Evolutionary conservation across 805 yeast species (phyloP), one percentile per base, ranked within the genome.

Genomic region (Candida ulmi): DNA sequence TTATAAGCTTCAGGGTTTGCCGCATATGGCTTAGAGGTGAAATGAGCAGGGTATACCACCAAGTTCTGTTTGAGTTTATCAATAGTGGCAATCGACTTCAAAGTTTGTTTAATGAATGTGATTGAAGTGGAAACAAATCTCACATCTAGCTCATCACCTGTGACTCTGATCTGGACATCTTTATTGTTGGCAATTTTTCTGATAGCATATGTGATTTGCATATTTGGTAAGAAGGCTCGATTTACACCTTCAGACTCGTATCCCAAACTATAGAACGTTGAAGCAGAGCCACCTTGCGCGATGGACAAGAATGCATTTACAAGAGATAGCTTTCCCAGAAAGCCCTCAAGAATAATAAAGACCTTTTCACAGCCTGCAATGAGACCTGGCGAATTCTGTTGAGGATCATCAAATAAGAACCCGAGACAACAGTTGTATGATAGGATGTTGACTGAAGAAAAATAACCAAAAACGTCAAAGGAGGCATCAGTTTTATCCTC

Each of bases 351-450:
- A 0, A 79, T 74, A 2, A 87, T 78, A 45, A 80, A 83, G 17
- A 87, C 74, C 15, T 80, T 65, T 46, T 85, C 87, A 40, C 83
- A 86, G 0, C 97, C 97, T 24, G 78, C 44, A 29, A 84, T 79
- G n/a, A 87, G 53, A 11, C 96, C 96, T 0, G 88, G 88, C 17
- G 68, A 69, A 2, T 53, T 44, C 2, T 57, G 54, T 5, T 57
- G 58, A 7, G 52, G 51, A 13, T 53, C 55, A n/a, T 74, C 79
- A 54, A 83, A 83, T 4, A 83, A 55, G 88, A 95, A 87, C 0
- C 96, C 95, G 26, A 83, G 43, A 45, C 95, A 83, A 43, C 84
- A 67, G 46, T 82, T 75, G 47, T 79, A 73, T 0, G 87, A 74
- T 6, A 79, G 55, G 18, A 83, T 66, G 35, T 76, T 83, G 24